Base-by-base conservation (phyloP, 2,329 filamentous ascomycete genomes). In the Penicillium sp. region DNA sequence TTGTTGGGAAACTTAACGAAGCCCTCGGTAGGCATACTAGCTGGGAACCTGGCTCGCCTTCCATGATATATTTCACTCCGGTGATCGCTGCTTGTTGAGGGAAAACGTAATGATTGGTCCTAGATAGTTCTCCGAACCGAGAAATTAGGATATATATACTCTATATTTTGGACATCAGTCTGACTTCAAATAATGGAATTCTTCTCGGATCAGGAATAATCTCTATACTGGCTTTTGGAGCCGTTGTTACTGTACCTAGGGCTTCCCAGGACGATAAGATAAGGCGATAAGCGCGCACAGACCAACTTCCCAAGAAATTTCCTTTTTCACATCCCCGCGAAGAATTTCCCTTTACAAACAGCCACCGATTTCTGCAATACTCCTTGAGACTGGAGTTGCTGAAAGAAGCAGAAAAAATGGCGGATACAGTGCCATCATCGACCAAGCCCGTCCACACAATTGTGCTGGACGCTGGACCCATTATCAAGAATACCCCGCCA, bases 401-500 rank as follows among this genome's bases (percentile, higher is more conserved):
- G 56, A 60, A 28, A 76, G 74, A 10, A 42, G 59, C 70, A 55
- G 70, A 73, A 59, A 49, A 62, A 17, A 69, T 66, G 62, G 60
- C 72, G 24, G 69, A 65, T 10, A 57, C 64, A 49, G 51, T 61
- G 13, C 64, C 68, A 15, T 35, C 64, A 30, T 59, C 74, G 3
- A 47, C 72, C 8, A 97, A 93, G 75, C 85, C 89, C 0, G 88
- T 96, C 54, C 89, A 96, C 80, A 90, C 89, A 58, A 87, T 98
- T 56, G 86, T 98, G 30, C 85, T 99, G 68, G 95, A 99, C 75
- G 91, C 95, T 3, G 94, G 93, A 28, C 93, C 94, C 8, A 88
- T 99, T 63, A 93, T 99, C 77, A 94, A 94, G 75, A 97, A 97
- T 80, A 90, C 95, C 67, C 92, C 94, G 13, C 83, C 91, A 12